Evolutionary conservation across 2,329 filamentous ascomycete genomes (phyloP).

Genomic region (Paraconiothyrium sp.): DNA sequence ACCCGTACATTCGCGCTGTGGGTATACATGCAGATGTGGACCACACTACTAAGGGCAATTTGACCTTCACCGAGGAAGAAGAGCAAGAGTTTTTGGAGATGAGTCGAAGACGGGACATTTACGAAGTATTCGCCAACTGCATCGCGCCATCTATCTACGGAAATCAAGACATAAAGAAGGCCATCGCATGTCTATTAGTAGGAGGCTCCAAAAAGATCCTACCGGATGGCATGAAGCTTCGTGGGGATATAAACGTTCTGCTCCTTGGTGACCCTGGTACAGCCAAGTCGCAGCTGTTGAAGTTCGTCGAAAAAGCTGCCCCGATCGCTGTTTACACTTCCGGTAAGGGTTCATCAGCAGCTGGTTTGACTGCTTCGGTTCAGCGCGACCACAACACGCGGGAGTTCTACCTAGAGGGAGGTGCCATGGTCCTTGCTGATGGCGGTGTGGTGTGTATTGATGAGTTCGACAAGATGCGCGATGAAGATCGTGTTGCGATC

Average conservation of each 20-base stretch:
- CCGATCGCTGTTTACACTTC: slow-evolving; percentile 99
- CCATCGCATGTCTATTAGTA: slow-evolving; percentile 90
- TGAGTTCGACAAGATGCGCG: slow-evolving; percentile 99
- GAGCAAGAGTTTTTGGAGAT: slow-evolving; percentile 96
- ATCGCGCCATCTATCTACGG: slow-evolving; percentile 98
- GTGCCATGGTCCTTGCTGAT: slow-evolving; percentile 97
- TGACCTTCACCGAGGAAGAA: slow-evolving; percentile 90
- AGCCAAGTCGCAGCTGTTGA: slow-evolving; percentile 94
- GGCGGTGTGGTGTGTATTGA: slow-evolving; percentile 98
- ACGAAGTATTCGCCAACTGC: slow-evolving; percentile 86
- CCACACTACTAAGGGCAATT: slow-evolving; percentile 84
- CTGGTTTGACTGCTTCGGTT: slow-evolving; percentile 95
- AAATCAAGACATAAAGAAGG: slow-evolving; percentile 95
- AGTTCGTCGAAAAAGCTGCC: slow-evolving; percentile 96
- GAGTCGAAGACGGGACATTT: slow-evolving; percentile 90
- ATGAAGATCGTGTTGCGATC: slow-evolving; percentile 96
- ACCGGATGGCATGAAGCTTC: slow-evolving; percentile 95
- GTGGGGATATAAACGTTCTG: slow-evolving; percentile 97
- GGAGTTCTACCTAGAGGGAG: slow-evolving; percentile 97
- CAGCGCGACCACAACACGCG: slow-evolving; percentile 90
- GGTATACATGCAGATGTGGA: slow-evolving; percentile 92
- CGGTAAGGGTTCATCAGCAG: slow-evolving; percentile 95
- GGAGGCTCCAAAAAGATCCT: slow-evolving; percentile 98
- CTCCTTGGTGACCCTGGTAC: slow-evolving; percentile 97
- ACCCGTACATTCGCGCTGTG: slow-evolving; percentile 91